phyloP scores from a whole-genome alignment of 2,329 filamentous ascomycete species.

The Tolypocladium tundrense region DNA sequence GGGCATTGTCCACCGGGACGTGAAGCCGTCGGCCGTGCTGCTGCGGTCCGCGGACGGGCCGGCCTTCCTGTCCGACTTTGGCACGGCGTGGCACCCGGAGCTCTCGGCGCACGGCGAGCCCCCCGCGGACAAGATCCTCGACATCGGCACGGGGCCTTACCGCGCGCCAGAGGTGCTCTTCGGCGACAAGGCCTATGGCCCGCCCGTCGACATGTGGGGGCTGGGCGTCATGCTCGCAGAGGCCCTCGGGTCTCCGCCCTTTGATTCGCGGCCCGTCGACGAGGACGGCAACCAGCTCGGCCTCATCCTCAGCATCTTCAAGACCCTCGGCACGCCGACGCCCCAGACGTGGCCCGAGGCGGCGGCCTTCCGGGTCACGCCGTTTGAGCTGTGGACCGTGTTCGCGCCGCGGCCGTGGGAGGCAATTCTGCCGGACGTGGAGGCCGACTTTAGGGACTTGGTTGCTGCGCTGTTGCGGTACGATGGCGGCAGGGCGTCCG shows the following conservation, averaged over 20 bases:
- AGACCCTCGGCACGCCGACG: constrained; percentile 79
- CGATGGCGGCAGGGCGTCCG: constrained; percentile 59
- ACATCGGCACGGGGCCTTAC: constrained; percentile 89
- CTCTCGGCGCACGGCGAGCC: constrained; percentile 53
- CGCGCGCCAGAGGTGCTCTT: constrained; percentile 86
- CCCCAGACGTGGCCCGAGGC: constrained; percentile 77
- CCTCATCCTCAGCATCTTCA: constrained; percentile 85
- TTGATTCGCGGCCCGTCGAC: constrained; percentile 61
- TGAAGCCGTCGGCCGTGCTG: constrained; percentile 87
- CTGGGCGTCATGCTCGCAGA: constrained; percentile 79
- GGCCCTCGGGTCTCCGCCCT: constrained; percentile 56
- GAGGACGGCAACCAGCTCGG: constrained; percentile 88
- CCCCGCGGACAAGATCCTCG: constrained; percentile 65
- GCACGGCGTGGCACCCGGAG: constrained; percentile 71
- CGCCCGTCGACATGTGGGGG: constrained; percentile 79
- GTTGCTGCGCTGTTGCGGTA: constrained; percentile 61
- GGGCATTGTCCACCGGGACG: constrained; percentile 81
- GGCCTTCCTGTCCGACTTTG: constrained; percentile 81
- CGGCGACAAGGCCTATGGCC: constrained; percentile 62
- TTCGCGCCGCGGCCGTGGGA: constrained; percentile 63
- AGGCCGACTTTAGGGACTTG: constrained; percentile 50
- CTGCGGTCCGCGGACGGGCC: constrained; percentile 57
- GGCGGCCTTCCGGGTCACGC: constrained; percentile 53
- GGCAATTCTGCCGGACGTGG: constrained; percentile 53
- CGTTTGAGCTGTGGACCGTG: constrained; percentile 81